A percentile compares a stretch with the other conserved stretches of the same genome.
These are phyloP conservation scores for Acacia concinna DNA, from an alignment of 331 rosid species.

Conservation along the genomic window DNA sequence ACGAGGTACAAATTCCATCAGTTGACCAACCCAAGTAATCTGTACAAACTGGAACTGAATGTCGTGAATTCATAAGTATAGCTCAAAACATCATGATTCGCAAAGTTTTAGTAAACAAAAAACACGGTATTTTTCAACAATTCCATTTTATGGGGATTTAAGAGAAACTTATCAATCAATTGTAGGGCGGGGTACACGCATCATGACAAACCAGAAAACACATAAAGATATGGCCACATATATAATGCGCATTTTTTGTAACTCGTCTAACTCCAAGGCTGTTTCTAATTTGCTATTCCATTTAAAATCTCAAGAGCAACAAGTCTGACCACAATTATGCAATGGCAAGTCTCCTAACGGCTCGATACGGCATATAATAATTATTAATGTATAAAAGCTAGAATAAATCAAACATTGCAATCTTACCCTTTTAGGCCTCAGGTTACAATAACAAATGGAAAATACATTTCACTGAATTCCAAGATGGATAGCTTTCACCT, in stretches of 20 bases:
- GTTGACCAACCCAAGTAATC: not conserved
- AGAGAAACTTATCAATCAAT: not conserved
- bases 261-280: not conserved
- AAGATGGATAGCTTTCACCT: too few species aligned
- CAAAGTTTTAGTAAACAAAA: not conserved
- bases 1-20: not conserved
- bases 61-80: not conserved
- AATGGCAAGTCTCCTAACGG: not conserved
- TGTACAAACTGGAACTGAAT: not conserved
- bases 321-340: not conserved
- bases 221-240: too few species aligned
- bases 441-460: not conserved
- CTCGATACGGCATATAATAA: not conserved
- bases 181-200: not conserved
- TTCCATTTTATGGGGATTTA: too few species aligned
- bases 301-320: not conserved
- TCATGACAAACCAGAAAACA: not conserved
- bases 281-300: not conserved
- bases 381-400: not conserved
- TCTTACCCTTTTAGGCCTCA: not conserved
- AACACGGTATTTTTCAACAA: too few species aligned
- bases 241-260: too few species aligned
- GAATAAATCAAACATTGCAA: not conserved
- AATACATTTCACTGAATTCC: too few species aligned
- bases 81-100: conserved; percentile 1